Evolutionary conservation across 2,329 filamentous ascomycete genomes (phyloP).

Genomic region (Monosporascus sp.): DNA sequence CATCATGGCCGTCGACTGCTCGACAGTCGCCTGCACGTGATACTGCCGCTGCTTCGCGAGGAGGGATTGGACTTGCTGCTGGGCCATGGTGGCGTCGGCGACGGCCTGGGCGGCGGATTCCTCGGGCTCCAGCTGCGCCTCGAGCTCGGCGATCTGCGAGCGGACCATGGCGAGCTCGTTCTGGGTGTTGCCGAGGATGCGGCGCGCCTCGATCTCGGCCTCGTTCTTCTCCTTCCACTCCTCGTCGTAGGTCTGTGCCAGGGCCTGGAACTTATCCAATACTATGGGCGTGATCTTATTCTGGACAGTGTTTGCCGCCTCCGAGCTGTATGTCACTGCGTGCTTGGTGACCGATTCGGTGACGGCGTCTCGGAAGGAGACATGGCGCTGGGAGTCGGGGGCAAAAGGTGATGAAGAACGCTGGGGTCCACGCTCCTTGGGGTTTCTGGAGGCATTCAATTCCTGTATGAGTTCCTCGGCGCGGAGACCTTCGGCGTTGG

Average conservation of each 20-base stretch:
- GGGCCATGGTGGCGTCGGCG: conserved; percentile 44
- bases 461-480: conserved; percentile 80
- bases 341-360: conserved; percentile 37
- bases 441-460: conserved; percentile 59
- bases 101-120: conserved; percentile 45
- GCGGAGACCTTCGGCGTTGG: conserved; percentile 74
- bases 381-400: conserved; percentile 53
- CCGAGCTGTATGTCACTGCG: conserved; percentile 47
- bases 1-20: conserved; percentile 42
- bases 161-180: conserved; percentile 58
- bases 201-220: conserved; percentile 61
- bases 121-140: conserved; percentile 49
- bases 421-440: conserved; percentile 60
- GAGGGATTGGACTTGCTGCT: conserved; percentile 43
- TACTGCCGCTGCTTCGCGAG: conserved; percentile 48
- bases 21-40: conserved; percentile 46
- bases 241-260: conserved; percentile 66
- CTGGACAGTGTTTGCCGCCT: conserved; percentile 64
- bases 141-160: conserved; percentile 54
- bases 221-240: conserved; percentile 70
- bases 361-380: conserved; percentile 46
- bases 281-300: conserved; percentile 64
- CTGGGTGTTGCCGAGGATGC: conserved; percentile 61
- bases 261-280: conserved; percentile 65
- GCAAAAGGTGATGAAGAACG: conserved; percentile 71